Evolutionary conservation across 2,329 filamentous ascomycete species (phyloP).

Genomic region (Penicillium sp.): DNA sequence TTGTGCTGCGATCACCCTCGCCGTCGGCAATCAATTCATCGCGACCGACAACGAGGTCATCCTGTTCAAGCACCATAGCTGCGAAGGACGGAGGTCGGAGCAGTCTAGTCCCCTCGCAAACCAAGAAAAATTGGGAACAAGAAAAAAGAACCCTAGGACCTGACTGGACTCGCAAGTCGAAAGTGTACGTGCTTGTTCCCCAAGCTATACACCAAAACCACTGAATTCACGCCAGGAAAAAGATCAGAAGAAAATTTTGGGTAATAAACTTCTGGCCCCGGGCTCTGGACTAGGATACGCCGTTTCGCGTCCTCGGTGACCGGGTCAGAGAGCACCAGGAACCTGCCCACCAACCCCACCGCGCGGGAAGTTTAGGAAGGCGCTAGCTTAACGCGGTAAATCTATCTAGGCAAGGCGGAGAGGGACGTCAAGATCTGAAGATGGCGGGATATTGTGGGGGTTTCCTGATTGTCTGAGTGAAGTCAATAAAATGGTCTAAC

Average conservation of each 20-base stretch:
- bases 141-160: background rate
- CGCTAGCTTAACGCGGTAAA: background rate
- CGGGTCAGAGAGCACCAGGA: conserved; percentile 8
- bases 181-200: background rate
- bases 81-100: background rate
- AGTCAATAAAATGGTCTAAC: background rate
- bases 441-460: background rate
- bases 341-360: conserved; percentile 15
- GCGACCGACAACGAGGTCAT: conserved; percentile 30
- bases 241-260: conserved; percentile 14
- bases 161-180: background rate
- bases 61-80: conserved; percentile 25
- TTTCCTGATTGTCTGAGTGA: background rate
- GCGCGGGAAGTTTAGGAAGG: conserved; percentile 19
- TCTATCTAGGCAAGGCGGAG: background rate
- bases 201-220: background rate
- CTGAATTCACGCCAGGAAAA: background rate
- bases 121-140: background rate
- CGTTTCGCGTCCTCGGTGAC: conserved; percentile 13
- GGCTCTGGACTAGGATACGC: conserved; percentile 7
- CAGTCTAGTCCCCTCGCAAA: background rate
- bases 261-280: conserved; percentile 13
- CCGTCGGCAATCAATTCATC: conserved; percentile 27
- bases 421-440: background rate
- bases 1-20: conserved; percentile 33